These are phyloP conservation scores for Camellia sinensis DNA, from an alignment of 148 eudicot species.

Conservation along the genomic window DNA sequence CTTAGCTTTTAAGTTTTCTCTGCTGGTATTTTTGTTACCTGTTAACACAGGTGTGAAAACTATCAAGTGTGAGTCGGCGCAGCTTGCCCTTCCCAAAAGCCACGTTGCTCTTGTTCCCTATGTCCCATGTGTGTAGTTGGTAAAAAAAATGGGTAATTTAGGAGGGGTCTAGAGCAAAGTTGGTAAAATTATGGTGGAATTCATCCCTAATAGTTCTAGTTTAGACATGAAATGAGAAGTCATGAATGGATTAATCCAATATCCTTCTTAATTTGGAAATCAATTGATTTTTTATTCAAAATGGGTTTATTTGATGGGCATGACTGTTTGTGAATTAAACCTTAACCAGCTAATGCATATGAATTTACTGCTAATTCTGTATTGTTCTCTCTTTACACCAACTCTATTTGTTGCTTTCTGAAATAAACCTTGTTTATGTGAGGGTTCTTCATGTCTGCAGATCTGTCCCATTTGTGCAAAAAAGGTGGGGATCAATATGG, in stretches of 20 bases:
- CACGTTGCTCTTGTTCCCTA: too few species aligned
- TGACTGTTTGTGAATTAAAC: not conserved
- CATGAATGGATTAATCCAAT: not conserved
- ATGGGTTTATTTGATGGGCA: not conserved
- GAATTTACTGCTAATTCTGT: not conserved
- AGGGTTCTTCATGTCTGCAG: slow-evolving; percentile 30
- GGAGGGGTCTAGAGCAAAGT: too few species aligned
- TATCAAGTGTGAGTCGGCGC: too few species aligned
- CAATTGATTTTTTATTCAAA: not conserved
- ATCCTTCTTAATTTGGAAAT: not conserved
- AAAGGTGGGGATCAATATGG: slow-evolving; percentile 41
- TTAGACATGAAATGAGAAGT: not conserved
- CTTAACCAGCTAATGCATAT: not conserved
- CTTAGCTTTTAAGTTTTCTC: not conserved
- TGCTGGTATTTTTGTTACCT: not conserved
- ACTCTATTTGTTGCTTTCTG: not conserved
- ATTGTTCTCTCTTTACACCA: not conserved
- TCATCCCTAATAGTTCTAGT: not conserved
- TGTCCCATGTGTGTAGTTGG: too few species aligned
- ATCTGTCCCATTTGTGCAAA: slow-evolving; percentile 54
- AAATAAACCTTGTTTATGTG: not conserved
- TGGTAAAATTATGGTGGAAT: not conserved
- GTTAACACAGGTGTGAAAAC: too few species aligned
- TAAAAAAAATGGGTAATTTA: too few species aligned
- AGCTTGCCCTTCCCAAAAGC: too few species aligned